A percentile compares a stretch with the other conserved stretches of the same genome.
phyloP scores from a whole-genome alignment of 257 asterid species.

The Petunia secreta region DNA sequence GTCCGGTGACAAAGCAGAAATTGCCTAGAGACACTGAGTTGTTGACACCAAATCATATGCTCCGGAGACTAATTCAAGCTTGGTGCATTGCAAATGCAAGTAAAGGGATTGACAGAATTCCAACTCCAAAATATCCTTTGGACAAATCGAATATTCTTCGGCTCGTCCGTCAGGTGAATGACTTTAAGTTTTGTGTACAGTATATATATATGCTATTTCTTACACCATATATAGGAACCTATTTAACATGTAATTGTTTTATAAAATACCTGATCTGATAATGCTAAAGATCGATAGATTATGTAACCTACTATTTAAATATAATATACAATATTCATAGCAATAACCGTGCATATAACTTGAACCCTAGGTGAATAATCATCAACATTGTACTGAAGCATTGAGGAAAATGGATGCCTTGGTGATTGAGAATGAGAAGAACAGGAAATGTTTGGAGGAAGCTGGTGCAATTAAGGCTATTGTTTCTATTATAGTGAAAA shows the following conservation, averaged over 20 bases:
- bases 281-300: not conserved
- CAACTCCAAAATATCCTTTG: constrained; percentile 45
- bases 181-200: not conserved
- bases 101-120: constrained; percentile 38
- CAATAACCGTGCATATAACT: not conserved
- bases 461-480: constrained; percentile 38
- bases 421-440: constrained; percentile 44
- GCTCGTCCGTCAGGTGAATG: constrained; percentile 35
- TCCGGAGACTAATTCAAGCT: constrained; percentile 55
- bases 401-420: constrained; percentile 44
- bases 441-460: constrained; percentile 40
- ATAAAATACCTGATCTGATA: not conserved
- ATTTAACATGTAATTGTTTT: no score
- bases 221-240: no score
- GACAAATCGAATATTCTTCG: constrained; percentile 28
- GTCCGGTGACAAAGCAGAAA: constrained; percentile 67
- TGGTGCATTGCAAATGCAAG: constrained; percentile 53
- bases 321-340: not conserved
- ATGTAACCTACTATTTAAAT: not conserved
- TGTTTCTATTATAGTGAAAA: constrained; percentile 27
- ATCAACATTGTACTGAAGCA: constrained; percentile 29
- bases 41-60: constrained; percentile 66
- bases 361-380: constrained; percentile 30
- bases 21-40: constrained; percentile 40
- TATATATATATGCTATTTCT: no score